Conservation (phyloP, 495 filamentous ascomycete genomes). For the Trichoderma orchidacearum region DNA sequence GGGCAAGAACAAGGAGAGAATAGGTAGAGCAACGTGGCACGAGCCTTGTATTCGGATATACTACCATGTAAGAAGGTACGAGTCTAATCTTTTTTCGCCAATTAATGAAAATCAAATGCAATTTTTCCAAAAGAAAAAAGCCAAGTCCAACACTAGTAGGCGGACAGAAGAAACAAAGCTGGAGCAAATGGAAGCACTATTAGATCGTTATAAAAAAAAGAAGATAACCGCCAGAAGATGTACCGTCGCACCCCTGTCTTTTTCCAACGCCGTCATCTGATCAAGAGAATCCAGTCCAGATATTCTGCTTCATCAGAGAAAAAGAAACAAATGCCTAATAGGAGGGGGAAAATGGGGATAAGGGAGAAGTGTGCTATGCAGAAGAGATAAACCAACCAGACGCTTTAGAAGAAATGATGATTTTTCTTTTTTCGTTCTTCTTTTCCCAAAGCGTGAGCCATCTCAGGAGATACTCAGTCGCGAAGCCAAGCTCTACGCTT, state of each 20-base stretch:
- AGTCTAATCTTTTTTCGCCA: not conserved
- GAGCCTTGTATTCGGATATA: not conserved
- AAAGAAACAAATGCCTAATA: not conserved
- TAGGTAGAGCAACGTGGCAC: slow-evolving; percentile 1
- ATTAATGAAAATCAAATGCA: not conserved
- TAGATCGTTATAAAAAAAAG: not conserved
- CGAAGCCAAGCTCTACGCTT: slow-evolving; percentile 83
- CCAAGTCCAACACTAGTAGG: not conserved
- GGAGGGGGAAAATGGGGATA: not conserved
- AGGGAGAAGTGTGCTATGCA: not conserved
- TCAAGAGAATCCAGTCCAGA: not conserved
- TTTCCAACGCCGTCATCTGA: not conserved
- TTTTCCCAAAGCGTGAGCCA: too few relatives aligned
- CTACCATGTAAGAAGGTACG: not conserved
- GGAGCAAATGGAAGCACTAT: not conserved
- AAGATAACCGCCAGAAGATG: not conserved
- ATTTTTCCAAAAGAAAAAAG: not conserved
- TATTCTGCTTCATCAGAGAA: not conserved
- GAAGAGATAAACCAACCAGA: not conserved
- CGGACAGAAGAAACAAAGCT: not conserved
- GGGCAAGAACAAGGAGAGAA: slow-evolving; percentile 13
- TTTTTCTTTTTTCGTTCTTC: too few relatives aligned
- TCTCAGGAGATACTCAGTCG: slow-evolving; percentile 36
- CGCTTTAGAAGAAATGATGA: too few relatives aligned
- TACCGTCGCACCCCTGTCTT: not conserved